Evolutionary conservation across 2,329 filamentous ascomycete genomes (phyloP).

Genomic region (Rhinocladiella similis): DNA sequence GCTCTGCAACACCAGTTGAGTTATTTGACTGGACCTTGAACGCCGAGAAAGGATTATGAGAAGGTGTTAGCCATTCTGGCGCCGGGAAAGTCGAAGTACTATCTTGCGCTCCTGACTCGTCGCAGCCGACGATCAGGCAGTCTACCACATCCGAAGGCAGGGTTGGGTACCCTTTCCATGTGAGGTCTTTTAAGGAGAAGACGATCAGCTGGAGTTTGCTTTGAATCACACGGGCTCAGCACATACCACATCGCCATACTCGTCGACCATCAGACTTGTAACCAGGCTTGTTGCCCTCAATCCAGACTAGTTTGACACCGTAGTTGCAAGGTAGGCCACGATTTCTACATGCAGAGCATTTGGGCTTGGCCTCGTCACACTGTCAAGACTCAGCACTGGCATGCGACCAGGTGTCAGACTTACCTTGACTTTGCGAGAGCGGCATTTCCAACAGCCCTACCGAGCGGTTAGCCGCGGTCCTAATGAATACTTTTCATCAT

Average conservation of each 20-base stretch:
- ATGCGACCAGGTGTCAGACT: neutral
- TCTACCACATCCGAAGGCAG: slow-evolving; percentile 3
- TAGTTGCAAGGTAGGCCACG: neutral
- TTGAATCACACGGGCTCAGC: neutral
- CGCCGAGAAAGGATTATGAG: no score
- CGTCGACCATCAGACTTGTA: slow-evolving; percentile 1
- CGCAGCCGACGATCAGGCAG: neutral
- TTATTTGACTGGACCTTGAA: no score
- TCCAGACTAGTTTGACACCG: slow-evolving; percentile 1
- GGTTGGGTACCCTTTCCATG: neutral
- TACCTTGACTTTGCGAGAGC: slow-evolving; percentile 4
- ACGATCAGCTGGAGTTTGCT: no score
- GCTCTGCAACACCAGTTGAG: neutral
- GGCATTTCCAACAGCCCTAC: slow-evolving; percentile 4
- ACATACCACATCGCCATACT: neutral
- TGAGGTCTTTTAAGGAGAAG: neutral
- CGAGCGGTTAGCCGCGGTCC: neutral
- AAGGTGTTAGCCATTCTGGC: no score
- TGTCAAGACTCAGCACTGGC: neutral
- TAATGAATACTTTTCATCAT: no score
- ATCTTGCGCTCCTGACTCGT: no score
- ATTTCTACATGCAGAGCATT: neutral
- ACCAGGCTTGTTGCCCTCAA: neutral
- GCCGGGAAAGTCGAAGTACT: no score
- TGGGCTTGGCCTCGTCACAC: slow-evolving; percentile 1